Conservation (phyloP, 2,329 filamentous ascomycete genomes). For the Elsinoe batatas region DNA sequence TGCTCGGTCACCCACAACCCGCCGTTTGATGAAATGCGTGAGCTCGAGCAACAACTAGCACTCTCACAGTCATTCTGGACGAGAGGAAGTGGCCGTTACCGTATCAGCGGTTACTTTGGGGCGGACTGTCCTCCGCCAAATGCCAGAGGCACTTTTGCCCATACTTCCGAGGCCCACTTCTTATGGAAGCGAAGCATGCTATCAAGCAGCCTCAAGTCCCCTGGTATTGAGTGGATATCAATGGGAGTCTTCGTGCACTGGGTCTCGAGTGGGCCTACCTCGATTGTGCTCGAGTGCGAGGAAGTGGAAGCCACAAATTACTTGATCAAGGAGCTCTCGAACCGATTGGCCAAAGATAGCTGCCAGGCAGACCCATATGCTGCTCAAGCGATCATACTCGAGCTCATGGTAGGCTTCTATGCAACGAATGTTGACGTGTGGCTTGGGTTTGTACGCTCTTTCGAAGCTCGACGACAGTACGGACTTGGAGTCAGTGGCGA, state of each 20-base stretch:
- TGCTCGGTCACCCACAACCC: background rate
- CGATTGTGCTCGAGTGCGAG: background rate
- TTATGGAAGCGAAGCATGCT: background rate
- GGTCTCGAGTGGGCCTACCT: background rate
- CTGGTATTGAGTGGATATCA: background rate
- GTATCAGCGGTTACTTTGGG: background rate
- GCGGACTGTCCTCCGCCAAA: background rate
- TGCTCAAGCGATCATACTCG: conserved; percentile 15
- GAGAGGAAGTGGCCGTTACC: background rate
- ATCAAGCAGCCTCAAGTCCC: background rate
- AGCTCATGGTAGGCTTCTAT: conserved; percentile 15
- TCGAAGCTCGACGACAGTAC: conserved; percentile 14
- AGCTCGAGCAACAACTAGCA: background rate
- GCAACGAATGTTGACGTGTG: conserved; percentile 17
- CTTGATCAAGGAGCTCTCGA: background rate
- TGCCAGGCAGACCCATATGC: conserved; percentile 13
- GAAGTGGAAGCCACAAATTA: background rate
- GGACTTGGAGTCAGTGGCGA: background rate
- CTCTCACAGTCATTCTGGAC: background rate
- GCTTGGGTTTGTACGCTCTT: conserved; percentile 16
- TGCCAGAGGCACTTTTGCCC: background rate
- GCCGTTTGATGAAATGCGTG: background rate
- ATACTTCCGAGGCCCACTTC: background rate
- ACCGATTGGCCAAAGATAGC: background rate
- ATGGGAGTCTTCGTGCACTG: background rate